Evolutionary conservation across 345 rosid species (phyloP).

Genomic region (Melaleuca alternifolia): DNA sequence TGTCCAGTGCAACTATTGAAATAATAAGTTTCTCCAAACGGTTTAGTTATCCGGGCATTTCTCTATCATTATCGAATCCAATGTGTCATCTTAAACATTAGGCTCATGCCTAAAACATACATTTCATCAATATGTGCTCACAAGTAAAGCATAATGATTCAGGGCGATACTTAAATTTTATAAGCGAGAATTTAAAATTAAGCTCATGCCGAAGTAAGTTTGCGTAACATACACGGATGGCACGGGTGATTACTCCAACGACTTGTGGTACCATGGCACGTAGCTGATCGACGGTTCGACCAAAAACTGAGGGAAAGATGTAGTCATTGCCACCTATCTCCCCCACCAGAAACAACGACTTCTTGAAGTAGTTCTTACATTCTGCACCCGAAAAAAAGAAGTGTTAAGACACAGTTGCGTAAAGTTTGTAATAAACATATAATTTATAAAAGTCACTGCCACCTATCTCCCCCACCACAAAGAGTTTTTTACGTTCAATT

Average conservation of each 20-base stretch:
- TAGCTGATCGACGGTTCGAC: constrained; percentile 20
- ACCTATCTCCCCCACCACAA: neutral
- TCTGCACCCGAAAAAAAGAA: constrained; percentile 7
- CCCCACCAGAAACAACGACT: constrained; percentile 47
- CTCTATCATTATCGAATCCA: neutral
- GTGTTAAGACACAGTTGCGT: too few species aligned
- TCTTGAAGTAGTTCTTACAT: constrained; percentile 32
- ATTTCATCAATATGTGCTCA: neutral
- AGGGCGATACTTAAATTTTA: neutral
- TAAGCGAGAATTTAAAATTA: neutral
- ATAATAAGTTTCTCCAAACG: neutral
- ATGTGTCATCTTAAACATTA: neutral
- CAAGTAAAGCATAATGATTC: neutral
- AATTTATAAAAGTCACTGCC: too few species aligned
- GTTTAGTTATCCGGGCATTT: neutral
- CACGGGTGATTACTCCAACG: constrained; percentile 17
- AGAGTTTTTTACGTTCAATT: neutral
- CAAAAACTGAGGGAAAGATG: constrained; percentile 24
- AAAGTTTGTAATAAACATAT: too few species aligned
- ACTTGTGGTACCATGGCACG: constrained; percentile 28
- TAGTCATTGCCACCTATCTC: constrained; percentile 69
- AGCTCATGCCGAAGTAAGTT: neutral
- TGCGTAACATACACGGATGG: neutral
- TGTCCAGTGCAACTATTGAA: neutral
- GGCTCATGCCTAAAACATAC: neutral